phyloP scores from a whole-genome alignment of 1,284 basidiomycete genomes.

The Sphagnurus paluster region DNA sequence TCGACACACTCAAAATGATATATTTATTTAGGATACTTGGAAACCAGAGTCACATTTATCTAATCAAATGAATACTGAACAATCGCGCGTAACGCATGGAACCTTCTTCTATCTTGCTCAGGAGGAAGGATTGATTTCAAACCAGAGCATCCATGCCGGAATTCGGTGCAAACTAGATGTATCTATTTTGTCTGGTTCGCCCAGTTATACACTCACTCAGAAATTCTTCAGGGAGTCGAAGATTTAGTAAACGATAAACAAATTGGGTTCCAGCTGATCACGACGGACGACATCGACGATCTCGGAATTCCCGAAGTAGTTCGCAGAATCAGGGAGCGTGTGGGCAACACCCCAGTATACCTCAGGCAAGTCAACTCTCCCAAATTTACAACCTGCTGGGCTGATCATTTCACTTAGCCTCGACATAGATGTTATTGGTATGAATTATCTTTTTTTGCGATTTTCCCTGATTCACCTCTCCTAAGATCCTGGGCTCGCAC shows the following conservation, averaged over 20 bases:
- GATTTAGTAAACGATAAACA: slow-evolving; percentile 65
- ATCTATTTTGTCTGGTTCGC: slow-evolving; percentile 17
- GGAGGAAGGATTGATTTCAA: slow-evolving; percentile 71
- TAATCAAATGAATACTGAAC: slow-evolving; percentile 51
- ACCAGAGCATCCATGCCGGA: slow-evolving; percentile 76
- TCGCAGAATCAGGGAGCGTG: slow-evolving; percentile 57
- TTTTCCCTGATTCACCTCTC: neutral
- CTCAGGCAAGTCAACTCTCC: slow-evolving; percentile 45
- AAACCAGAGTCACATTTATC: slow-evolving; percentile 40
- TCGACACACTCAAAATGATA: neutral
- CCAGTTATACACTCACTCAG: slow-evolving; percentile 1
- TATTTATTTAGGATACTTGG: slow-evolving; percentile 46
- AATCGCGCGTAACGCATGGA: slow-evolving; percentile 72
- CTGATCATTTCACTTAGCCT: slow-evolving; percentile 39
- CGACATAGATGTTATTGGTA: slow-evolving; percentile 80
- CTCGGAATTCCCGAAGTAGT: slow-evolving; percentile 63
- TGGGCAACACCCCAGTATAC: slow-evolving; percentile 74
- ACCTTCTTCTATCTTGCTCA: slow-evolving; percentile 76
- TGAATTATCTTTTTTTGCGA: slow-evolving; percentile 16
- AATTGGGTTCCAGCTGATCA: slow-evolving; percentile 71
- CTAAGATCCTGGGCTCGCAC: slow-evolving; percentile 76
- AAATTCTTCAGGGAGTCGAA: slow-evolving; percentile 43
- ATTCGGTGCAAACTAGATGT: slow-evolving; percentile 73
- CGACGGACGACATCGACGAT: slow-evolving; percentile 78
- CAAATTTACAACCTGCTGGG: neutral